Evolutionary conservation across 257 asterid species (phyloP).

Genomic region (Leonotis leonurus): DNA sequence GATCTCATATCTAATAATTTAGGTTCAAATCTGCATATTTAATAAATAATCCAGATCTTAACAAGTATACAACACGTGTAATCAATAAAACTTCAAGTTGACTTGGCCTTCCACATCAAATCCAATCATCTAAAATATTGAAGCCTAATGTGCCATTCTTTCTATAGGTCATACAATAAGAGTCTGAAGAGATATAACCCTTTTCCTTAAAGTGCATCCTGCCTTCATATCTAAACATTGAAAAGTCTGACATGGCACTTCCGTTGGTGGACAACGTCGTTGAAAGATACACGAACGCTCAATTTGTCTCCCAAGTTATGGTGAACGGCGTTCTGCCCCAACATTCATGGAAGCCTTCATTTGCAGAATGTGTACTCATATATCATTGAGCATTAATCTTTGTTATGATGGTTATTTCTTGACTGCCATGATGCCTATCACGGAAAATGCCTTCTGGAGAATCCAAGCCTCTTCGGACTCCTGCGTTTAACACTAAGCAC

Average conservation of each 20-base stretch:
- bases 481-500: slow-evolving; percentile 1
- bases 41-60: background rate
- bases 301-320: background rate
- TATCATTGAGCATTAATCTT: background rate
- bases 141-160: slow-evolving; percentile 1
- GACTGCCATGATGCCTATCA: background rate
- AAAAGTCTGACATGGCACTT: background rate
- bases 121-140: background rate
- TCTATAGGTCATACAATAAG: background rate
- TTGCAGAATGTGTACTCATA: background rate
- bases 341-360: background rate
- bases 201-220: background rate
- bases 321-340: background rate
- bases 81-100: background rate
- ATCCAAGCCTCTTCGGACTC: background rate
- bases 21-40: background rate
- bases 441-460: background rate
- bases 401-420: background rate
- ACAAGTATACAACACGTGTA: slow-evolving; percentile 6
- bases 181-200: background rate
- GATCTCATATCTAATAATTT: slow-evolving; percentile 14
- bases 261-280: background rate
- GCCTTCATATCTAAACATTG: background rate
- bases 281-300: background rate
- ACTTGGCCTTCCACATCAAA: background rate